Conservation (phyloP, 352 stramenopile species). For the Pythium guiyangense region DNA sequence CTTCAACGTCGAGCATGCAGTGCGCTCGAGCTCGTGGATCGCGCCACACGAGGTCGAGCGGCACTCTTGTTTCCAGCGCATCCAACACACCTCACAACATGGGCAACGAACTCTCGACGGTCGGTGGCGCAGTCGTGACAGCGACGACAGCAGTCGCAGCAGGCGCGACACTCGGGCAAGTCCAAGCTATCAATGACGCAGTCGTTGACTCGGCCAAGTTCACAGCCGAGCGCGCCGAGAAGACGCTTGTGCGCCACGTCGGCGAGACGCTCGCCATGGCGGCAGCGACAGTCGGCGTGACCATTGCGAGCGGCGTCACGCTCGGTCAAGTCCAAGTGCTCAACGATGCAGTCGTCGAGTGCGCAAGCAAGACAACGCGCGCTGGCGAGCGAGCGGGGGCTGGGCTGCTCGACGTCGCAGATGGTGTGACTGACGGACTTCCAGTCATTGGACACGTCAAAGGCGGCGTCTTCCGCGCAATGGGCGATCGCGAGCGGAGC, state of each 20-base stretch:
- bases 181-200: slow-evolving; percentile 10
- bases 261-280: slow-evolving; percentile 9
- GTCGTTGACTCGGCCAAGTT: slow-evolving; percentile 9
- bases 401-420: slow-evolving; percentile 3
- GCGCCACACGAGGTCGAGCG: no score
- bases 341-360: slow-evolving; percentile 7
- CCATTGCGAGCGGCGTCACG: slow-evolving; percentile 8
- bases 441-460: slow-evolving; percentile 13
- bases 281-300: slow-evolving; percentile 3
- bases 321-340: slow-evolving; percentile 8
- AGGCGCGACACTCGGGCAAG: slow-evolving; percentile 10
- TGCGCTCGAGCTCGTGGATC: not conserved
- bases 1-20: not conserved
- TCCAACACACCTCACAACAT: slow-evolving; percentile 1
- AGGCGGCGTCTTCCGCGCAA: slow-evolving; percentile 1
- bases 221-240: slow-evolving; percentile 10
- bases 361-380: slow-evolving; percentile 3
- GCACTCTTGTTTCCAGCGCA: not conserved
- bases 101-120: slow-evolving; percentile 13
- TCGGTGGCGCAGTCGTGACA: slow-evolving; percentile 11
- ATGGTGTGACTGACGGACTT: slow-evolving; percentile 8
- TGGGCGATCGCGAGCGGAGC: slow-evolving; percentile 3
- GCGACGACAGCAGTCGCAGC: slow-evolving; percentile 5
- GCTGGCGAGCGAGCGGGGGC: not conserved
- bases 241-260: slow-evolving; percentile 13